Conservation (phyloP, 345 rosid species). For the Geranium brycei region DNA sequence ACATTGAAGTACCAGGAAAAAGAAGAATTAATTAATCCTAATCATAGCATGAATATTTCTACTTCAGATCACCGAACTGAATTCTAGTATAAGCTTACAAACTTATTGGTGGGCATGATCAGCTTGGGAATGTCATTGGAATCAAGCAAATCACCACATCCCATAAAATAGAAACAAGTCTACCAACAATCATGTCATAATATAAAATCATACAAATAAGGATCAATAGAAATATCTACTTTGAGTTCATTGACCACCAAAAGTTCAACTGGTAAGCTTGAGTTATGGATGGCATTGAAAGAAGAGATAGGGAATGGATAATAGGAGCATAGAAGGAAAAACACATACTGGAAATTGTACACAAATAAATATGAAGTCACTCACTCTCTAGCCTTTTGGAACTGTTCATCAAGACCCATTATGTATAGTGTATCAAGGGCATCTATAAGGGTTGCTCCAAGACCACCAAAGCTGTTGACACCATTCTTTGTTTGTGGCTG, state of each 20-base stretch:
- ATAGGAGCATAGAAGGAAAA: neutral
- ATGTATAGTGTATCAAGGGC: conserved; percentile 78
- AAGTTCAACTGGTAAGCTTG: neutral
- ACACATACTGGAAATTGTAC: neutral
- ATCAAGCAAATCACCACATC: neutral
- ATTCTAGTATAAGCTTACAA: neutral
- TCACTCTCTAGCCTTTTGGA: conserved; percentile 86
- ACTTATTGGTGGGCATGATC: neutral
- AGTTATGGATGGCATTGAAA: no score
- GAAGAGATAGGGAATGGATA: neutral
- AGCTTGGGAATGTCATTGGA: neutral
- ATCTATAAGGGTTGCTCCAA: conserved; percentile 87
- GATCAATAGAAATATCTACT: neutral
- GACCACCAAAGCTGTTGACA: conserved; percentile 90
- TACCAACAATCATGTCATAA: neutral
- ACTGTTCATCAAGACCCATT: conserved; percentile 83
- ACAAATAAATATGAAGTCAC: conserved; percentile 15
- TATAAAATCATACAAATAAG: no score
- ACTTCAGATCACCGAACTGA: no score
- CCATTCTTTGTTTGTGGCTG: conserved; percentile 90
- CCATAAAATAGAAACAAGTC: neutral
- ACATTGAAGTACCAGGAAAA: neutral
- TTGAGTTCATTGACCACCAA: neutral
- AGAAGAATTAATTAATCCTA: neutral
- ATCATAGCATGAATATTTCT: no score